Percentiles rank a stretch among this genome's conserved stretches.
These are phyloP conservation scores for Aspergillus fijiensis DNA, from an alignment of 2,329 filamentous ascomycete species.

Conservation along the genomic window DNA sequence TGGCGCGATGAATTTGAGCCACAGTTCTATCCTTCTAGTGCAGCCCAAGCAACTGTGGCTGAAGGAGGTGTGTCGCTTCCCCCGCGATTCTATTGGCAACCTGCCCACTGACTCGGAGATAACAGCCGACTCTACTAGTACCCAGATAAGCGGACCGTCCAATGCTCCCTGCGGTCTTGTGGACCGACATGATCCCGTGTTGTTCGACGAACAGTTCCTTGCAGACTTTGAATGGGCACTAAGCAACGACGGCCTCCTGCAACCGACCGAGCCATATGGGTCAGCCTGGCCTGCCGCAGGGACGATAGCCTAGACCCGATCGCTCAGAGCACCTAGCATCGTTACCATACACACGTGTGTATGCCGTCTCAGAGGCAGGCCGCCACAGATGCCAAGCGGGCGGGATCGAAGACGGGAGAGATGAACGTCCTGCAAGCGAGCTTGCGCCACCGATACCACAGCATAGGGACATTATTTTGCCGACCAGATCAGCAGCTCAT, in stretches of 20 bases:
- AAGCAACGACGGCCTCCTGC: conserved; percentile 30
- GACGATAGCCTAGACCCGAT: background rate
- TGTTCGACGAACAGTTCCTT: conserved; percentile 40
- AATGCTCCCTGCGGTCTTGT: conserved; percentile 1
- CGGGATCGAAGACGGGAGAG: background rate
- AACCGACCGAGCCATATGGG: conserved; percentile 24
- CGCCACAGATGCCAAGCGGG: background rate
- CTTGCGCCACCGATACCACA: background rate
- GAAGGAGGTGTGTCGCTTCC: conserved; percentile 16
- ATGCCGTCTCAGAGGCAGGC: background rate
- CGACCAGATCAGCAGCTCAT: background rate
- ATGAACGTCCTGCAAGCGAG: background rate
- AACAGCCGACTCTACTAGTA: conserved; percentile 16
- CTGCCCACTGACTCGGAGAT: background rate
- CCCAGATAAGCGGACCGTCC: conserved; percentile 7
- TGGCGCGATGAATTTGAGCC: conserved; percentile 45
- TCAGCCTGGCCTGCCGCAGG: conserved; percentile 20
- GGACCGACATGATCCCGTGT: conserved; percentile 22
- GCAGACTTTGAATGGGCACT: conserved; percentile 42
- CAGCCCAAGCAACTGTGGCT: conserved; percentile 14
- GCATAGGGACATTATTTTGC: background rate
- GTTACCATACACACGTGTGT: background rate
- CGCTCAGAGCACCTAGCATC: background rate
- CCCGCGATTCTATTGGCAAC: background rate
- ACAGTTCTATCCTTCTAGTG: conserved; percentile 18